Evolutionary conservation across 345 rosid species (phyloP).

Genomic region (Mercurialis annua): DNA sequence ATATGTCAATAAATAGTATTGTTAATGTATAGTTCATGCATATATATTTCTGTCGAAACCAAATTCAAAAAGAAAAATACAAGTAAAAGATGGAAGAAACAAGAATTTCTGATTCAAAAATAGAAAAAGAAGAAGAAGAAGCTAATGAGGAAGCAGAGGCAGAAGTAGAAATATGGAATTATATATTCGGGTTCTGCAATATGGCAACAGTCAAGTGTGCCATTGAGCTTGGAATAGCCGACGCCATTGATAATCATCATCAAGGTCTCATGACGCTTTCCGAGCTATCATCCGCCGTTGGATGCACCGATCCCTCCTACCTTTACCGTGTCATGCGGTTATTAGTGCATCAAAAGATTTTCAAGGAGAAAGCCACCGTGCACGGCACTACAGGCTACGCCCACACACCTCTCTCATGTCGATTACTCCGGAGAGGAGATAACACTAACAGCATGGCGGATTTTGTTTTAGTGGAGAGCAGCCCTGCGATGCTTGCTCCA

Average conservation of each 20-base stretch:
- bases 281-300: conserved; percentile 45
- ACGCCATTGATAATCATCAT: too few species aligned
- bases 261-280: conserved; percentile 47
- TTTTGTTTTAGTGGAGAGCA: conserved; percentile 41
- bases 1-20: too few species aligned
- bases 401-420: conserved; percentile 62
- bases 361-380: conserved; percentile 34
- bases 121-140: neutral
- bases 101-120: too few species aligned
- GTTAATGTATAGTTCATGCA: too few species aligned
- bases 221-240: conserved; percentile 67
- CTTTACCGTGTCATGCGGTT: conserved; percentile 66
- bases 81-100: too few species aligned
- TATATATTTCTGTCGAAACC: too few species aligned
- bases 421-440: conserved; percentile 31
- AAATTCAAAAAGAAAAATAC: too few species aligned
- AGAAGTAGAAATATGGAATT: conserved; percentile 51
- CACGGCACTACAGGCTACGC: conserved; percentile 29
- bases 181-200: conserved; percentile 45
- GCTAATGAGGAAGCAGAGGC: conserved; percentile 41
- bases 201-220: conserved; percentile 72
- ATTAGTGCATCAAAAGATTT: conserved; percentile 44
- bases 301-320: conserved; percentile 42
- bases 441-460: conserved; percentile 48
- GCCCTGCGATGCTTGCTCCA: conserved; percentile 49